A percentile compares a stretch with the other conserved stretches of the same genome.
Evolutionary conservation across 2,329 filamentous ascomycete genomes (phyloP).

Genomic region (Tympanopsis confertula): DNA sequence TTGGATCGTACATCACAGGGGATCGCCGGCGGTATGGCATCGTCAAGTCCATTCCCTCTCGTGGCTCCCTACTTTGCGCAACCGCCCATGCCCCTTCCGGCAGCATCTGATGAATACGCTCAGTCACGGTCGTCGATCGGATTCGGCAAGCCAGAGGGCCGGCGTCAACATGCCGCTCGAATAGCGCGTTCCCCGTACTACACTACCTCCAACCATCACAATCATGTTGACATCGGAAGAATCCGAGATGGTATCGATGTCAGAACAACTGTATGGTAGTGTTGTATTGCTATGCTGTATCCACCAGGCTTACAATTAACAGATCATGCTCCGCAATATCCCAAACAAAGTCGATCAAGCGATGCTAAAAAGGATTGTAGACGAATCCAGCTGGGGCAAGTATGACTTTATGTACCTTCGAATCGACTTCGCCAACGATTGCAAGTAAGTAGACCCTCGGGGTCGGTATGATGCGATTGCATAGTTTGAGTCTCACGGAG

Average conservation of each 20-base stretch:
- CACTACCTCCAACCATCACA: constrained; percentile 39
- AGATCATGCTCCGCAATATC: constrained; percentile 93
- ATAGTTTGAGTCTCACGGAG: background rate
- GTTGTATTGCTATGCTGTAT: constrained; percentile 11
- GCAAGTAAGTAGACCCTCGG: constrained; percentile 49
- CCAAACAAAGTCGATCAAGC: constrained; percentile 76
- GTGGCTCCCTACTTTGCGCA: too few species aligned
- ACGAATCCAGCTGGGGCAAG: constrained; percentile 66
- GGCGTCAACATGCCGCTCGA: constrained; percentile 36
- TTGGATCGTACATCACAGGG: constrained; percentile 14
- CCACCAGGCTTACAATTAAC: constrained; percentile 1
- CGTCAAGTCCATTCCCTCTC: too few species aligned
- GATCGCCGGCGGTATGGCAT: too few species aligned
- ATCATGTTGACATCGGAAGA: constrained; percentile 48
- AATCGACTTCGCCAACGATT: constrained; percentile 75
- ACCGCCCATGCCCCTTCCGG: too few species aligned
- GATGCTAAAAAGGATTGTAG: constrained; percentile 68
- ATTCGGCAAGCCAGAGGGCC: constrained; percentile 24
- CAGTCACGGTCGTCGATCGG: too few species aligned
- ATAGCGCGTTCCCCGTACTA: constrained; percentile 32
- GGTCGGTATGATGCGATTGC: background rate
- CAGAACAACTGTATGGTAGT: constrained; percentile 52
- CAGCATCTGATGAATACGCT: too few species aligned
- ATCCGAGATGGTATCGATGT: constrained; percentile 59
- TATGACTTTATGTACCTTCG: constrained; percentile 94